These are phyloP conservation scores for Populus deltoides DNA, from an alignment of 345 rosid genomes.

Conservation along the genomic window DNA sequence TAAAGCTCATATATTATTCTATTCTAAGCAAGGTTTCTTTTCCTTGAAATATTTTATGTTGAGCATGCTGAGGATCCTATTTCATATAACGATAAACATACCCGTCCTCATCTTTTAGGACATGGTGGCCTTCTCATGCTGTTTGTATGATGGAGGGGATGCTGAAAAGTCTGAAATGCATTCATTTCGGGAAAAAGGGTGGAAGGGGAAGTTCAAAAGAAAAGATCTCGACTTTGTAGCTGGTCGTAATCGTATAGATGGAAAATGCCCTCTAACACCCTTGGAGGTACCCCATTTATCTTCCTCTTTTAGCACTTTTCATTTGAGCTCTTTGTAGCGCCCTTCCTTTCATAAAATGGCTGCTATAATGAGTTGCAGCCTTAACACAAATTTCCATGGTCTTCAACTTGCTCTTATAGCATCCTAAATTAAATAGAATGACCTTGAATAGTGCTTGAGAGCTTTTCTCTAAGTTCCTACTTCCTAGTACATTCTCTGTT, in stretches of 20 bases:
- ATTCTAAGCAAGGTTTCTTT: neutral
- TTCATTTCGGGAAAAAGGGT: slow-evolving; percentile 59
- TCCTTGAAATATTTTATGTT: neutral
- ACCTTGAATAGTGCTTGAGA: neutral
- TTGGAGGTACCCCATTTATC: slow-evolving; percentile 59
- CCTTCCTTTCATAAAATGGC: neutral
- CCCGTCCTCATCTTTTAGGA: slow-evolving; percentile 47
- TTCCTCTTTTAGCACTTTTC: neutral
- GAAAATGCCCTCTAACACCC: slow-evolving; percentile 94
- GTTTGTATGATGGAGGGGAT: slow-evolving; percentile 79
- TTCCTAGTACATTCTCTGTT: neutral
- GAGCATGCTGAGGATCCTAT: neutral
- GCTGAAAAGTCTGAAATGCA: slow-evolving; percentile 69
- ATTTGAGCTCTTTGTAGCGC: neutral
- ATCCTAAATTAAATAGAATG: neutral
- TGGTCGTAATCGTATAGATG: slow-evolving; percentile 71
- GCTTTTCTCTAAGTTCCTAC: neutral
- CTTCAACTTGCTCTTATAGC: neutral
- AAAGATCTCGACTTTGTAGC: slow-evolving; percentile 60
- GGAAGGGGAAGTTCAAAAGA: slow-evolving; percentile 86
- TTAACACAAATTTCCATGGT: neutral
- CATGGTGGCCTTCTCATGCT: slow-evolving; percentile 98
- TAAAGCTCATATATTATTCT: neutral
- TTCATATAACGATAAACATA: neutral
- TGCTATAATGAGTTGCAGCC: neutral